Percentiles rank a stretch among this genome's conserved stretches.
These are phyloP conservation scores for Sextonia rubra DNA, from an alignment of 164 flowering plant species.

Conservation along the genomic window DNA sequence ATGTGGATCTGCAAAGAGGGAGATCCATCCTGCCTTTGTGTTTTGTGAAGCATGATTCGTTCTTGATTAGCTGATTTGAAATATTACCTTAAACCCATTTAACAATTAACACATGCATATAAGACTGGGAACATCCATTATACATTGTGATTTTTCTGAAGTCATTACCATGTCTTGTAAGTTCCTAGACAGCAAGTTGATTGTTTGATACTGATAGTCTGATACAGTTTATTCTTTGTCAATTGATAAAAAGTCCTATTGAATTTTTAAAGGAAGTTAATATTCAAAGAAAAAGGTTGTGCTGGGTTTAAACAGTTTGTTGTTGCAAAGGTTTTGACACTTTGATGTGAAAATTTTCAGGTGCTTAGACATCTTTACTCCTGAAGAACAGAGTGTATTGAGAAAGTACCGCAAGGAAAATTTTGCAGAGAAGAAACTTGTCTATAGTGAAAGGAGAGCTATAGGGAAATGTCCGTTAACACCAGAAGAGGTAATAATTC, in stretches of 20 bases:
- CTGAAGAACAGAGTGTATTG: conserved; percentile 61
- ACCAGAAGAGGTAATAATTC: conserved; percentile 87
- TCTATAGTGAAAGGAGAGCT: conserved; percentile 78
- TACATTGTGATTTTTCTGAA: background rate
- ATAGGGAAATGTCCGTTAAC: conserved; percentile 97
- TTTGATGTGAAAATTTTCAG: conserved; percentile 30
- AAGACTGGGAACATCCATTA: background rate
- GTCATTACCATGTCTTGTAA: background rate
- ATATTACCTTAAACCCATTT: background rate
- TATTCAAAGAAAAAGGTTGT: background rate
- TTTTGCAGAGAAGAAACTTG: conserved; percentile 71
- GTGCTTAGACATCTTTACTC: conserved; percentile 85
- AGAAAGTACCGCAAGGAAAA: conserved; percentile 72
- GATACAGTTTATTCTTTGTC: background rate
- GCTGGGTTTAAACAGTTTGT: background rate
- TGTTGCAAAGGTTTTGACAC: background rate
- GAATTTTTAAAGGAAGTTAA: background rate
- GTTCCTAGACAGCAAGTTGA: background rate
- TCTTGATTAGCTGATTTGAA: background rate
- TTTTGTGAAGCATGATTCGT: background rate
- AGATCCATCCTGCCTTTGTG: background rate
- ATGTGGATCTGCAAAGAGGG: background rate
- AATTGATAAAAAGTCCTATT: background rate
- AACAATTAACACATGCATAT: too few species aligned
- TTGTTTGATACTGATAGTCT: background rate